Evolutionary conservation across 164 flowering plant species (phyloP).

Genomic region (Amborella trichopoda): DNA sequence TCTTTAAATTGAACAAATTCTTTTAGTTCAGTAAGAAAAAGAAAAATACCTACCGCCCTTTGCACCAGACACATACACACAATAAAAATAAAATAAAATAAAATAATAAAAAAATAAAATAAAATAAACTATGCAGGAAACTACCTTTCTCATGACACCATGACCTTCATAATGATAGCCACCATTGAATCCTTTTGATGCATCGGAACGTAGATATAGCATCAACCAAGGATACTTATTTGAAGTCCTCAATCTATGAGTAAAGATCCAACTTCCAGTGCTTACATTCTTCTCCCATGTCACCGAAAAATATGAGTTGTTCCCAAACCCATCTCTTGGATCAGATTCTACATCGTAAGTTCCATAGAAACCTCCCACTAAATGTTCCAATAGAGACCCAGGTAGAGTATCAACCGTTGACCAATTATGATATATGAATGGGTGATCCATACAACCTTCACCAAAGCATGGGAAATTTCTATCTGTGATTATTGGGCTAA

Average conservation of each 20-base stretch:
- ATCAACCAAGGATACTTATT: constrained; percentile 36
- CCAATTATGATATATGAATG: constrained; percentile 15
- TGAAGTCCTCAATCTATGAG: constrained; percentile 15
- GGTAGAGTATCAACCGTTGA: constrained; percentile 6
- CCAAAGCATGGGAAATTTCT: constrained; percentile 24
- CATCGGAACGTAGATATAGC: constrained; percentile 39
- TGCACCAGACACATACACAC: neutral
- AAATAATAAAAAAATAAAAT: neutral
- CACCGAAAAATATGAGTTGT: constrained; percentile 9
- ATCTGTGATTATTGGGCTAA: constrained; percentile 11
- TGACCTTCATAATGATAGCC: constrained; percentile 32
- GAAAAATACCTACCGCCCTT: neutral
- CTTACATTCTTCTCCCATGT: constrained; percentile 16
- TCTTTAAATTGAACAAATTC: neutral
- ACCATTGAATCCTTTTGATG: constrained; percentile 31
- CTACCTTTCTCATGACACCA: constrained; percentile 24
- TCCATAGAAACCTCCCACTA: constrained; percentile 11
- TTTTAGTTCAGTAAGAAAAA: neutral
- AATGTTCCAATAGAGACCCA: constrained; percentile 16
- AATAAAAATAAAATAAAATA: neutral
- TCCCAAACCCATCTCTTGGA: constrained; percentile 13
- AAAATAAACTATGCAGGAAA: neutral
- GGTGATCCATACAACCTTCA: constrained; percentile 26
- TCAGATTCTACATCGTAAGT: constrained; percentile 14
- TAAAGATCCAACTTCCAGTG: constrained; percentile 17